These are phyloP conservation scores for Climacium dendroides DNA, from an alignment of 225 moss, liverwort and hornwort genomes.

Conservation along the genomic window DNA sequence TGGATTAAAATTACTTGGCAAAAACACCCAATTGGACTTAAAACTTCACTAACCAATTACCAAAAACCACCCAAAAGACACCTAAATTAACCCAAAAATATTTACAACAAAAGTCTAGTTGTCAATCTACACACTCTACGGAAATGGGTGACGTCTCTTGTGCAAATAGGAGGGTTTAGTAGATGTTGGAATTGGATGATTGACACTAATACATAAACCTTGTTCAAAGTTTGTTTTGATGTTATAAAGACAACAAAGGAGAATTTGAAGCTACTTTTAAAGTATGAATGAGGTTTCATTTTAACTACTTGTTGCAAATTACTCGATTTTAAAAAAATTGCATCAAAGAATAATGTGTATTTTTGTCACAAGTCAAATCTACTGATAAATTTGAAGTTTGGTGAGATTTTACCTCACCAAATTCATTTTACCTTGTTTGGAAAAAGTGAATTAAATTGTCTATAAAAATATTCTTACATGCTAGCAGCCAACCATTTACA, in stretches of 20 bases:
- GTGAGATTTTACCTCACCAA: not conserved
- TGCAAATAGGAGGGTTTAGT: not conserved
- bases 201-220: not conserved
- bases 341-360: not conserved
- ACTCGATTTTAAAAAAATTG: not conserved
- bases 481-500: not conserved
- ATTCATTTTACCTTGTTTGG: not conserved
- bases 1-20: no score
- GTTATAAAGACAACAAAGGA: accelerated
- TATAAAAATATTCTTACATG: not conserved
- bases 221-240: not conserved
- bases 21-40: no score
- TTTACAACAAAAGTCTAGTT: no score
- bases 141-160: not conserved
- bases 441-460: not conserved
- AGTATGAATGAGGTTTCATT: not conserved
- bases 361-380: not conserved
- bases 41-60: no score
- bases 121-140: accelerated
- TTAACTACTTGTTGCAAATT: not conserved
- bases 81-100: no score
- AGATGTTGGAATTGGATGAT: no score
- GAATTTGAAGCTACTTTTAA: not conserved
- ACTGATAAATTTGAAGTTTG: no score
- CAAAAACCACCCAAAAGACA: no score